Conservation (phyloP, 192 early-diverging fungal species). For the Geosiphon pyriformis region DNA sequence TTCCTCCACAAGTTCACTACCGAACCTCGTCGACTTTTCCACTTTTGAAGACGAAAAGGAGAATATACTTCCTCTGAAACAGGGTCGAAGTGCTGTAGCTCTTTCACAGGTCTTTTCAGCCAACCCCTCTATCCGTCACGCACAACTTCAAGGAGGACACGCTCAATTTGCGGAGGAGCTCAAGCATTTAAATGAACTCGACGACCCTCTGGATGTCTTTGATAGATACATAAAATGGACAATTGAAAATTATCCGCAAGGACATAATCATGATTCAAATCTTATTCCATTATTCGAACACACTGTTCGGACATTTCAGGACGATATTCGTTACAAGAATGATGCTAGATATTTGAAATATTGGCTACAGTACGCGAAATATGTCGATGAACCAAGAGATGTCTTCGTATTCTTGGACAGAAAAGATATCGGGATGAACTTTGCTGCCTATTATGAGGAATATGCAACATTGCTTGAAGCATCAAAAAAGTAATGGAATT, state of each 20-base stretch:
- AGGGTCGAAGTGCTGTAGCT: slow-evolving; percentile 58
- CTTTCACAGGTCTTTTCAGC: slow-evolving; percentile 28
- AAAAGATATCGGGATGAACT: slow-evolving; percentile 64
- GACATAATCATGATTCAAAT: slow-evolving; percentile 42
- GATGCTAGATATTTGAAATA: slow-evolving; percentile 49
- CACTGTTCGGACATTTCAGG: slow-evolving; percentile 41
- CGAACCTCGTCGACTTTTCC: too few relatives aligned
- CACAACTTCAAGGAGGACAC: slow-evolving; percentile 25
- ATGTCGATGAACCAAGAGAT: slow-evolving; percentile 56
- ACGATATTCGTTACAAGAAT: slow-evolving; percentile 51
- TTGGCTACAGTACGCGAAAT: slow-evolving; percentile 42
- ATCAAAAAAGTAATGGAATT: slow-evolving; percentile 29
- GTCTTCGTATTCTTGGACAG: slow-evolving; percentile 70
- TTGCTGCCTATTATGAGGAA: slow-evolving; percentile 71
- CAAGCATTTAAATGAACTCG: slow-evolving; percentile 31
- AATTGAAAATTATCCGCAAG: slow-evolving; percentile 55
- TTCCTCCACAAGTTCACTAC: too few relatives aligned
- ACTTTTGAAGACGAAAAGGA: slow-evolving; percentile 71
- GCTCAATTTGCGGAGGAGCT: slow-evolving; percentile 32
- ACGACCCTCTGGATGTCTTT: slow-evolving; percentile 59
- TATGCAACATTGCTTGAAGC: slow-evolving; percentile 61
- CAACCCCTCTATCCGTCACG: slow-evolving; percentile 26
- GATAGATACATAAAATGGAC: slow-evolving; percentile 57
- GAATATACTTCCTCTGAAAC: slow-evolving; percentile 62
- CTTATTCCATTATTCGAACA: slow-evolving; percentile 49